Evolutionary conservation across 805 yeast species (phyloP).

Genomic region (Candida ascalaphidarum): DNA sequence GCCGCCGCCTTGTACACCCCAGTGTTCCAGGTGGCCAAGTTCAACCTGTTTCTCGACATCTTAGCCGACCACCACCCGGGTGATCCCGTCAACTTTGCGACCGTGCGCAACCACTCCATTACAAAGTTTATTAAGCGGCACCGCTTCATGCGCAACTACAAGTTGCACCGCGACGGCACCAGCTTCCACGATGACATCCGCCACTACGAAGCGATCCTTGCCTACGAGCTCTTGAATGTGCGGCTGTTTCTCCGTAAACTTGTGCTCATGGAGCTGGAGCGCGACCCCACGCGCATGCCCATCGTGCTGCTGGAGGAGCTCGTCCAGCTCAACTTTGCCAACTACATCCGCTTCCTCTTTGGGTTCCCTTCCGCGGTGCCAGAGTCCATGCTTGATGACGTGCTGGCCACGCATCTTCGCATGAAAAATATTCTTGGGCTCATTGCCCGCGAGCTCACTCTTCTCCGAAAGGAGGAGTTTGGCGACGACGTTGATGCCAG

Average conservation of each 20-base stretch:
- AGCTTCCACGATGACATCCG: slow-evolving; percentile 10
- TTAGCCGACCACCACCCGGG: slow-evolving; percentile 20
- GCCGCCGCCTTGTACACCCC: slow-evolving; percentile 16
- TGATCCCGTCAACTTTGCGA: slow-evolving; percentile 32
- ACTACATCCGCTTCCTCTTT: slow-evolving; percentile 26
- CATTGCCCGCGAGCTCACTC: slow-evolving; percentile 17
- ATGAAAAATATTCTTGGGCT: slow-evolving; percentile 16
- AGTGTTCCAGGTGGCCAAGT: slow-evolving; percentile 20
- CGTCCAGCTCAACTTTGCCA: slow-evolving; percentile 28
- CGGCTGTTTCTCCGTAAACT: slow-evolving; percentile 19
- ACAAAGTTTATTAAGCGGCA: slow-evolving; percentile 18
- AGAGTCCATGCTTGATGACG: slow-evolving; percentile 10
- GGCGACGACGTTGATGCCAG: slow-evolving; percentile 11
- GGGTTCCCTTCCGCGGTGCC: slow-evolving; percentile 15
- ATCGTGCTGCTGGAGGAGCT: slow-evolving; percentile 22
- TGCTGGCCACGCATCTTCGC: slow-evolving; percentile 18
- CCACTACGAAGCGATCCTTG: slow-evolving; percentile 20
- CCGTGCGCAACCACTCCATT: slow-evolving; percentile 21
- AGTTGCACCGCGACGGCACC: slow-evolving; percentile 2
- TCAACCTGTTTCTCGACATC: slow-evolving; percentile 20
- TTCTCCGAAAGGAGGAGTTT: slow-evolving; percentile 18
- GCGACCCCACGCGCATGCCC: slow-evolving; percentile 1
- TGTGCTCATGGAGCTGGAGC: slow-evolving; percentile 8
- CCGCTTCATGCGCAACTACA: slow-evolving; percentile 4
- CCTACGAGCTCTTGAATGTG: slow-evolving; percentile 18